Conservation (phyloP, 2,329 filamentous ascomycete genomes). For the Blastomyces gilchristii region DNA sequence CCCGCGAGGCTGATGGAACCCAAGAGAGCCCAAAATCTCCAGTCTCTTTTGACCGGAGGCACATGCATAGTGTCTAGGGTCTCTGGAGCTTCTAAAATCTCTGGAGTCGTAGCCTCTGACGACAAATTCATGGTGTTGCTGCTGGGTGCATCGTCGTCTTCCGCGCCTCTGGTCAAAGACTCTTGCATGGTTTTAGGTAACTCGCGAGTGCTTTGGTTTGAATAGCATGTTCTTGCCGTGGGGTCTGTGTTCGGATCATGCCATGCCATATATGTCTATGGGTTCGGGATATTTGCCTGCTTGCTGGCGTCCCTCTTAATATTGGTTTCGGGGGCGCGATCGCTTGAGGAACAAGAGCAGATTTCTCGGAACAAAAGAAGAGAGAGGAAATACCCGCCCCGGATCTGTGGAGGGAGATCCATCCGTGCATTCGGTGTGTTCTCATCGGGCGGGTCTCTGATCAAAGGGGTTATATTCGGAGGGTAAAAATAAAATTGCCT, state of each 20-base stretch:
- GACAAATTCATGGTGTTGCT: not conserved
- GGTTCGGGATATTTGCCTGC: not conserved
- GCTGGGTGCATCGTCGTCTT: not conserved
- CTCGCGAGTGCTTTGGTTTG: not conserved
- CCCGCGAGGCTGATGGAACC: slow-evolving; percentile 1
- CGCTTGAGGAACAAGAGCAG: not conserved
- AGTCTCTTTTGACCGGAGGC: not conserved
- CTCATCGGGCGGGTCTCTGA: not conserved
- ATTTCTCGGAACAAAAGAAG: not conserved
- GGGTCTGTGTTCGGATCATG: not conserved
- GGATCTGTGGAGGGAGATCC: not conserved
- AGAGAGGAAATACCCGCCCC: not conserved
- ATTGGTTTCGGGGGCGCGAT: not conserved
- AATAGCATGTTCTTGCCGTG: not conserved
- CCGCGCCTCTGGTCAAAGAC: not conserved
- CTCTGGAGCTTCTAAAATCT: too few relatives aligned
- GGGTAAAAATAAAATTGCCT: not conserved
- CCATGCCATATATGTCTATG: not conserved
- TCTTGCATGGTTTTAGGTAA: not conserved
- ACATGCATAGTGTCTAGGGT: not conserved
- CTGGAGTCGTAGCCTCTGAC: not conserved
- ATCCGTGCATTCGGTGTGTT: not conserved
- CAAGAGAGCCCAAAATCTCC: not conserved
- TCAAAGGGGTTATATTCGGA: not conserved
- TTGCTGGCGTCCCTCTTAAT: not conserved